Conservation (phyloP, 768 basidiomycete species). For the Xanthoconium stramineum region DNA sequence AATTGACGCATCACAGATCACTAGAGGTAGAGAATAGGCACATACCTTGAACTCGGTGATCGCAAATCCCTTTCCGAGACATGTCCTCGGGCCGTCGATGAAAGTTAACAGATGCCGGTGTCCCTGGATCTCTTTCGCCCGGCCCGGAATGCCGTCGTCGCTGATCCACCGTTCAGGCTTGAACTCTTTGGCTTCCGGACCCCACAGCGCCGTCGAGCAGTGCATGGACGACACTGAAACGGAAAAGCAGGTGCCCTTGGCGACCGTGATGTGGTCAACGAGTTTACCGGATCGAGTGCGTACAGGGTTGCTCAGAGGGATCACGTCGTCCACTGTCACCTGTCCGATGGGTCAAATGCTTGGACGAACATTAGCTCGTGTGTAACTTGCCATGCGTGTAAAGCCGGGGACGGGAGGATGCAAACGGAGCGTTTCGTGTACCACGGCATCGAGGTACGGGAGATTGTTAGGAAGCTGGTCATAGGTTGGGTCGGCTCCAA, state of each 20-base stretch:
- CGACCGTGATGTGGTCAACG: constrained; percentile 40
- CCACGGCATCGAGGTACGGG: constrained; percentile 54
- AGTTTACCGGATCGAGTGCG: constrained; percentile 38
- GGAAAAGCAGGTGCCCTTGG: constrained; percentile 44
- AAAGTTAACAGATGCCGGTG: constrained; percentile 51
- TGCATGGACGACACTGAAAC: constrained; percentile 48
- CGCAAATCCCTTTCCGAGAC: constrained; percentile 13
- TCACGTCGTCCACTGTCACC: constrained; percentile 51
- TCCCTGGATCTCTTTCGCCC: constrained; percentile 45
- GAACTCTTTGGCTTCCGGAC: constrained; percentile 54
- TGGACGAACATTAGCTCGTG: background rate
- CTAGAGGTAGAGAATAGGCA: background rate
- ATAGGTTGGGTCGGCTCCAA: constrained; percentile 47
- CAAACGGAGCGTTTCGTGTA: constrained; percentile 43
- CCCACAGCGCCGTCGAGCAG: constrained; percentile 56
- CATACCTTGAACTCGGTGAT: constrained; percentile 27
- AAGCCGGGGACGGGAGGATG: constrained; percentile 38
- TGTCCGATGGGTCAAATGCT: constrained; percentile 13
- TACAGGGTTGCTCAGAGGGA: constrained; percentile 56
- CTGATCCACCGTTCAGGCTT: constrained; percentile 63
- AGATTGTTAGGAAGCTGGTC: constrained; percentile 49
- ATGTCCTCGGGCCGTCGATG: constrained; percentile 49
- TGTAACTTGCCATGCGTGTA: constrained; percentile 9
- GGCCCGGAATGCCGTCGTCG: constrained; percentile 24
- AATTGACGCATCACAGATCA: background rate